Evolutionary conservation across 139 green algal genomes (phyloP).

Genomic region (Chlorella sorokiniana): DNA sequence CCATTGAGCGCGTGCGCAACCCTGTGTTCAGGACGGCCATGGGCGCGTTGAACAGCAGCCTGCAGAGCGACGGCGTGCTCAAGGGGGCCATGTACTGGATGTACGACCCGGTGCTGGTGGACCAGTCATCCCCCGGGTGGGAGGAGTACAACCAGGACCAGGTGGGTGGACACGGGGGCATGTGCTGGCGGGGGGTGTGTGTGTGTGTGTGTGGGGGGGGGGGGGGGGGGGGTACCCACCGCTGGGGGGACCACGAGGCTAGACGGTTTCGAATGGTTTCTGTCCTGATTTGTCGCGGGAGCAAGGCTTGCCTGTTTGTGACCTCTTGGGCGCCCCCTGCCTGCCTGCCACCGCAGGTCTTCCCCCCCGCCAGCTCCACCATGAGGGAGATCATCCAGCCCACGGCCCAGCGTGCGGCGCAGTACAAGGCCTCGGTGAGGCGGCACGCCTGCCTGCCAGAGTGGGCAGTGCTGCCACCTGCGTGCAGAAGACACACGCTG

Average conservation of each 20-base stretch:
- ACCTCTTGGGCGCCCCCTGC: too few relatives aligned
- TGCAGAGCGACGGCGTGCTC: conserved; percentile 18
- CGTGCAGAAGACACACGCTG: too few relatives aligned
- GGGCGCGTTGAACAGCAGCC: background rate
- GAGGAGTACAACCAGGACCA: conserved; percentile 25
- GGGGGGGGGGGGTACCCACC: too few relatives aligned
- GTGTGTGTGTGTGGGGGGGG: background rate
- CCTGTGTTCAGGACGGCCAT: conserved; percentile 25
- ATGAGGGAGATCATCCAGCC: conserved; percentile 34
- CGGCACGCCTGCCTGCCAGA: background rate
- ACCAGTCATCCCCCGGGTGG: background rate
- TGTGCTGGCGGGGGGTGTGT: background rate
- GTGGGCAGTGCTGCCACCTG: too few relatives aligned
- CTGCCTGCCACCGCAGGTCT: too few relatives aligned
- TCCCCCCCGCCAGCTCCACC: background rate
- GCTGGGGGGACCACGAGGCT: too few relatives aligned
- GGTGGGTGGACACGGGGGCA: background rate
- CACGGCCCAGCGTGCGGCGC: conserved; percentile 37
- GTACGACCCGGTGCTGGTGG: conserved; percentile 25
- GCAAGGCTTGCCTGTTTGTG: background rate
- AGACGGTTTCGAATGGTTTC: too few relatives aligned
- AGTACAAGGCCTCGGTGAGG: background rate
- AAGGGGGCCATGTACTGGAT: conserved; percentile 38
- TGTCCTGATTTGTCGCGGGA: background rate
- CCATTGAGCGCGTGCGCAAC: conserved; percentile 25